phyloP scores from a whole-genome alignment of 2,329 filamentous ascomycete genomes.

The Trichothecium roseum region DNA sequence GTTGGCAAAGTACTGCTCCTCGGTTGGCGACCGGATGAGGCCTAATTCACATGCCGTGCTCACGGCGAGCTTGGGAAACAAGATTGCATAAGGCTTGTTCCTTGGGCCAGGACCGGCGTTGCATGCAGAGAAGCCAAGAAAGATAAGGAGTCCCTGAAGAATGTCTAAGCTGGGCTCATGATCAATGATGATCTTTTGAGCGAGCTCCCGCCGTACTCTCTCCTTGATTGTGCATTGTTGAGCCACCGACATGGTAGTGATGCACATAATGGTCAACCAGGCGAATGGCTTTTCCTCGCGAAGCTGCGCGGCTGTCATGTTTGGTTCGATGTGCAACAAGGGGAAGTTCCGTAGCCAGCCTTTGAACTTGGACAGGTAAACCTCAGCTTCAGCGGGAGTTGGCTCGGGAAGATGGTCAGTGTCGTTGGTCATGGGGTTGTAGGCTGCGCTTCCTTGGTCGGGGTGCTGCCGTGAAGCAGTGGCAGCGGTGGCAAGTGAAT shows the following conservation, averaged over 20 bases:
- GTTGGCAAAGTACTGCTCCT: slow-evolving; percentile 22
- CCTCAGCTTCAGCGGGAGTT: slow-evolving; percentile 25
- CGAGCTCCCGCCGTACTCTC: slow-evolving; percentile 30
- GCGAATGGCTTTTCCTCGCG: slow-evolving; percentile 33
- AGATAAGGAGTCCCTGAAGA: slow-evolving; percentile 37
- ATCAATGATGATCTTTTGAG: slow-evolving; percentile 34
- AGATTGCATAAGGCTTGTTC: slow-evolving; percentile 31
- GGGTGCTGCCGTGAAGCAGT: slow-evolving; percentile 11
- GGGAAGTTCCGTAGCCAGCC: slow-evolving; percentile 32
- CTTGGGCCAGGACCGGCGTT: slow-evolving; percentile 18
- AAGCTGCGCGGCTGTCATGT: slow-evolving; percentile 26
- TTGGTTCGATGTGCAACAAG: slow-evolving; percentile 28
- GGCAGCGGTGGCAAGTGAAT: slow-evolving; percentile 24
- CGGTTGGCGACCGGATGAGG: slow-evolving; percentile 25
- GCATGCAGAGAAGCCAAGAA: slow-evolving; percentile 33
- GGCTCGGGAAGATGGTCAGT: slow-evolving; percentile 15
- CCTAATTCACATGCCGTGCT: slow-evolving; percentile 35
- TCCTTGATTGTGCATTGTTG: slow-evolving; percentile 29
- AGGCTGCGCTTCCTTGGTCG: slow-evolving; percentile 2
- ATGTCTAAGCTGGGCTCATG: slow-evolving; percentile 41
- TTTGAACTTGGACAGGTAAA: slow-evolving; percentile 29
- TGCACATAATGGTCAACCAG: slow-evolving; percentile 37
- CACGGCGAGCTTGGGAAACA: slow-evolving; percentile 30
- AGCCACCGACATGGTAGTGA: slow-evolving; percentile 29
- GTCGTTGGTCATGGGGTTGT: slow-evolving; percentile 2